Conservation (phyloP, 176 grass and related monocot genomes). For the Eragrostis nindensis region DNA sequence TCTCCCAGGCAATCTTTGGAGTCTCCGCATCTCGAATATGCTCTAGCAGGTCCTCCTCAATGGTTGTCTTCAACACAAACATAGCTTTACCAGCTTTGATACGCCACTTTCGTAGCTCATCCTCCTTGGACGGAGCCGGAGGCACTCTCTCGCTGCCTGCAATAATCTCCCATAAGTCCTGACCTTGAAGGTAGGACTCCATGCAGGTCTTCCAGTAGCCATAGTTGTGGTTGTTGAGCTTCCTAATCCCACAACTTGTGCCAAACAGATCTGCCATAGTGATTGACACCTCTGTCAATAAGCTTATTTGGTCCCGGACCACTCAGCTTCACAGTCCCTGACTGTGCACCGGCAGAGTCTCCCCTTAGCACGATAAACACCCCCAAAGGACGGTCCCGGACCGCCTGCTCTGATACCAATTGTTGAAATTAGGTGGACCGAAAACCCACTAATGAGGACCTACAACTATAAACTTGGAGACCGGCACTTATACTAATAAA, state of each 20-base stretch:
- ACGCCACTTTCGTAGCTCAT: not conserved
- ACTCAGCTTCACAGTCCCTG: not conserved
- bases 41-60: conserved; percentile 19
- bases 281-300: not conserved
- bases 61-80: too few species aligned
- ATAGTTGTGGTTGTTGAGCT: too few species aligned
- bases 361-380: too few species aligned
- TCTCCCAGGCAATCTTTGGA: not conserved
- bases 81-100: not conserved
- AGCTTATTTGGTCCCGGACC: not conserved
- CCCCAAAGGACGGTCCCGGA: too few species aligned
- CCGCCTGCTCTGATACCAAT: too few species aligned
- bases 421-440: too few species aligned
- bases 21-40: not conserved
- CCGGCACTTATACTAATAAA: too few species aligned
- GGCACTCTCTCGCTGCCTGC: not conserved
- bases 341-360: too few species aligned
- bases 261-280: not conserved
- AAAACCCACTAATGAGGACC: too few species aligned
- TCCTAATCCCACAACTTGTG: not conserved
- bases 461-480: too few species aligned
- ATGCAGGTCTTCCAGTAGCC: too few species aligned
- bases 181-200: too few species aligned
- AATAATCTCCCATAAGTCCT: conserved; percentile 5
- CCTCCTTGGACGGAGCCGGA: not conserved